phyloP scores from a whole-genome alignment of 169 alveolate genomes.

The Babesia divergens region DNA sequence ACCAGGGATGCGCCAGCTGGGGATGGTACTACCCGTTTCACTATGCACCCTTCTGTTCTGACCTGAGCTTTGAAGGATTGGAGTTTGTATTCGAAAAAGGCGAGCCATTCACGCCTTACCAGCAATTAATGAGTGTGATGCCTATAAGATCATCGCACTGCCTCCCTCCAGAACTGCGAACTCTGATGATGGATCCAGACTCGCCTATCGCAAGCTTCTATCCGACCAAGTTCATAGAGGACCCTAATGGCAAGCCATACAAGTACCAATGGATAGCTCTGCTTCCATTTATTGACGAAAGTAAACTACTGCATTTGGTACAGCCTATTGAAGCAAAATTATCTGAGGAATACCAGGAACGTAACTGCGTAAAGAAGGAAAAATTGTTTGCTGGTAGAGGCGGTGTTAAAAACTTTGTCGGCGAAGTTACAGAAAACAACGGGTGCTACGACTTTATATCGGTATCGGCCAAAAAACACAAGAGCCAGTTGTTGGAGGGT shows the following conservation, averaged over 20 bases:
- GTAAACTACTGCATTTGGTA: conserved; percentile 65
- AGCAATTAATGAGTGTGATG: conserved; percentile 93
- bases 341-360: conserved; percentile 62
- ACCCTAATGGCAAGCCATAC: conserved; percentile 80
- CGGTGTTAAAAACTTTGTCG: not conserved
- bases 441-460: conserved; percentile 18
- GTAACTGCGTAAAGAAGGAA: conserved; percentile 67
- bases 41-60: conserved; percentile 98
- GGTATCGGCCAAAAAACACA: conserved; percentile 17
- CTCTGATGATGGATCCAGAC: conserved; percentile 68
- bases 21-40: conserved; percentile 98
- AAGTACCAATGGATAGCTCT: conserved; percentile 85
- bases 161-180: conserved; percentile 82
- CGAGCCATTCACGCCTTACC: conserved; percentile 93
- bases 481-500: conserved; percentile 43
- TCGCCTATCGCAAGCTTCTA: conserved; percentile 78
- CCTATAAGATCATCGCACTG: conserved; percentile 94
- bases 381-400: not conserved
- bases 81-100: conserved; percentile 78
- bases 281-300: conserved; percentile 84
- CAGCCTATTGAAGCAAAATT: conserved; percentile 71
- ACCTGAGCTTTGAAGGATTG: conserved; percentile 78
- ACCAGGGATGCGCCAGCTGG: conserved; percentile 95
- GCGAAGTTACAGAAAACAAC: not conserved
- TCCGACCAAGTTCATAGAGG: conserved; percentile 78